These are phyloP conservation scores for Purshia tridentata DNA, from an alignment of 306 rosid species.

Conservation along the genomic window DNA sequence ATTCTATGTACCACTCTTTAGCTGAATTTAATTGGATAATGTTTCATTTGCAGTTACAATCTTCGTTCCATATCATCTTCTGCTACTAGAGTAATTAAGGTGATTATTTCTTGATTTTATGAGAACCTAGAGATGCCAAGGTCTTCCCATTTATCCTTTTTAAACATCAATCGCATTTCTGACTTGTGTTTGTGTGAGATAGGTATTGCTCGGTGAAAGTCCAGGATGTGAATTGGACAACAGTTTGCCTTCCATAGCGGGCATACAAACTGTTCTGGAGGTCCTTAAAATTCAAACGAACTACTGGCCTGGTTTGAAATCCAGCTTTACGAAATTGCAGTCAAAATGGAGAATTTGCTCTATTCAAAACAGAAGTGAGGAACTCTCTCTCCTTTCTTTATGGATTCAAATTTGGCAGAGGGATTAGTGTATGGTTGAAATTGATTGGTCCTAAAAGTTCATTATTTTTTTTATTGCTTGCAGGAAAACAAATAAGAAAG, in stretches of 20 bases:
- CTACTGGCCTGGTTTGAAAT: conserved; percentile 67
- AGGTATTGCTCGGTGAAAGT: conserved; percentile 82
- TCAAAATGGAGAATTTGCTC: conserved; percentile 47
- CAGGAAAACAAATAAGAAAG: conserved; percentile 55
- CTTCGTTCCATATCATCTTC: conserved; percentile 95
- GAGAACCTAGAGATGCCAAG: background rate
- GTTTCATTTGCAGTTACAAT: conserved; percentile 74
- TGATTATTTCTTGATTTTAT: conserved; percentile 5
- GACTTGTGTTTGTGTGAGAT: conserved; percentile 23
- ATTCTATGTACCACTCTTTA: conserved; percentile 15
- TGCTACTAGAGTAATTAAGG: conserved; percentile 90
- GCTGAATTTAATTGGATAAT: conserved; percentile 29
- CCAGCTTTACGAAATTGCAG: conserved; percentile 54
- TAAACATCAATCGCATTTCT: conserved; percentile 16
- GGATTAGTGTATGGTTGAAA: background rate
- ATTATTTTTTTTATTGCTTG: conserved; percentile 2
- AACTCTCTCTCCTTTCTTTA: conserved; percentile 21
- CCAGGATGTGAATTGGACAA: conserved; percentile 48
- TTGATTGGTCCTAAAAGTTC: background rate
- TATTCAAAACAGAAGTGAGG: conserved; percentile 56
- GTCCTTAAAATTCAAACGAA: conserved; percentile 79
- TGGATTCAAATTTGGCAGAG: background rate
- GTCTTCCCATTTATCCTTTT: background rate
- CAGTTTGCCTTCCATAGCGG: conserved; percentile 63
- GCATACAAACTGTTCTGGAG: conserved; percentile 65